Evolutionary conservation across 768 basidiomycete genomes (phyloP), one percentile per base, ranked within the genome.

Genomic region (Lyophyllum semitale): DNA sequence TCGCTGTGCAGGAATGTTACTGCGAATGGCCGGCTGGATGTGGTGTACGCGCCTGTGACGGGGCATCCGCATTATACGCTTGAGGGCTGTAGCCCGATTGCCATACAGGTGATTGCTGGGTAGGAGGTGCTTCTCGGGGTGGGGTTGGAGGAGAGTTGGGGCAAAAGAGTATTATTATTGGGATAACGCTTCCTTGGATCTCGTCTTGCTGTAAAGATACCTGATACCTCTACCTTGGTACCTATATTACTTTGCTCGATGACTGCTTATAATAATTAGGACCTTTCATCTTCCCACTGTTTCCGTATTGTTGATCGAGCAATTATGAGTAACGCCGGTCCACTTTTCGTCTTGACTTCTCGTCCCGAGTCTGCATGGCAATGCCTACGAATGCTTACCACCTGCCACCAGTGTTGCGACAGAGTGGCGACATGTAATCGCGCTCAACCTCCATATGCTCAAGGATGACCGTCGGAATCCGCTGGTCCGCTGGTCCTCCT

Each of bases 1-100:
- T 72, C 76, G 18, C 64, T 79, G 23, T 79, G 77, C 65, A 68
- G 68, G 0, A 79, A 79, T 54, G 68, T 66, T 22, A 74, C 72
- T 11, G 75, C 73, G 5, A 73, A 76, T 57, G 73, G 70, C 13
- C 62, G 77, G 37, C 51, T 71, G 56, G 77, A 79, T 58, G 68
- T 78, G 5, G 76, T 79, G 7, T 77, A 71, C 53, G 71, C 71
- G 8, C 76, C 77, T 1, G 74, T 74, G 45, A 73, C 75, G 8
- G 74, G 74, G 18, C 75, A 79, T 58, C 70, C 73, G 1, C 70
- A 78, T 58, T 78, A 79, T 54, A 63, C 60, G 18, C 67, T 75
- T 37, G 65, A 66, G 38, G 62, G 65, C 22, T 79, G 77, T 54
- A 68, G 69, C 43, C 71, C 74, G 7, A 67, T 78, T 12, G 69